Base-by-base conservation (phyloP, 371 early-diverging fungal genomes). In the Batrachochytrium dendrobatidis region DNA sequence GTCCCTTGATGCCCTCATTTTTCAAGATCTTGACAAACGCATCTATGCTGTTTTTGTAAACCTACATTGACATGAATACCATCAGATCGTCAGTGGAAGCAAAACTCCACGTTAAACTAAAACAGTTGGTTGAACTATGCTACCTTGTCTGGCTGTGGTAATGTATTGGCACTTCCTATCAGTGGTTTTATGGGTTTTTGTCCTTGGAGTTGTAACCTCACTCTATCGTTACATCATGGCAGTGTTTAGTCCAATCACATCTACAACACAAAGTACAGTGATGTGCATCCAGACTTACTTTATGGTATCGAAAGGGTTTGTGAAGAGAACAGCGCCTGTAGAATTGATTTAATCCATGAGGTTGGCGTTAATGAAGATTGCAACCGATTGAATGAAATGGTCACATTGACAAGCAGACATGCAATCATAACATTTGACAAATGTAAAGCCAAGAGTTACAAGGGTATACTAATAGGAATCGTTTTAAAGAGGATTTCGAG, bases 281-380 rank as follows among this genome's bases (percentile, higher is more conserved):
- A 43, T 18, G 55, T 5, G 46, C 3, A 20, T 26, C 15, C 10
- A 62, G 15, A 6, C 60, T 49, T 65, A 73, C 73, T 73, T 75
- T 61, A 80, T 83, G 29, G 83, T 83, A 55, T 83, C 83, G 58
- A 82, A 83, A 2, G 84, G 84, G 61, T 85, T 82, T 55, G 85
- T 85, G 72, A 85, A 83, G 52, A 85, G 65, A 34, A 82, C 83
- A 29, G 85, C 85, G 31, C 72, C 79, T 73, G 45, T 1, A 58
- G 60, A 22, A n/a, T 29, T 12, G 28, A 56, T 20, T 26, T 46
- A 20, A 17, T 28, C 49, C 29, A 28, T 50, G 50, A 8, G 4
- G n/a, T 8, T 20, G 8, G 7, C 29, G 34, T 8, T 30, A 58
- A 10, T 28, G 15, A 15, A 60, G 56, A 45, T 25, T 43, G 22